A percentile compares a stretch with the other conserved stretches of the same genome.
Evolutionary conservation across 1,284 basidiomycete genomes (phyloP).

Genomic region (Gomphus sp.): DNA sequence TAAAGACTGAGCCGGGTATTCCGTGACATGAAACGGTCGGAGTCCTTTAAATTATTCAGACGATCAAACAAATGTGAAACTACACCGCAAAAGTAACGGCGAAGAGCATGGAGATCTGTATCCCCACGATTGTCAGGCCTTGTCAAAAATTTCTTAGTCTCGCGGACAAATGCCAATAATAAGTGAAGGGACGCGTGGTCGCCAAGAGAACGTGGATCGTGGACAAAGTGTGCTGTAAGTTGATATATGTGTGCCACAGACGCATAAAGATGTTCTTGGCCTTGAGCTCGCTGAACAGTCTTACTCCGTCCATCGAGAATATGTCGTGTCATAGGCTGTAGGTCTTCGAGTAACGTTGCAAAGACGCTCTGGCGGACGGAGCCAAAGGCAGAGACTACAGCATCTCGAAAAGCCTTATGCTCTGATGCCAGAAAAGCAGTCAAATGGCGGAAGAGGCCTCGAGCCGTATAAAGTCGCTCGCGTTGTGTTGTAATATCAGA

Average conservation of each 20-base stretch:
- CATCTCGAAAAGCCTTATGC: constrained; percentile 74
- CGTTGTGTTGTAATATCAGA: constrained; percentile 64
- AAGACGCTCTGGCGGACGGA: constrained; percentile 75
- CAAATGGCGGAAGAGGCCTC: constrained; percentile 78
- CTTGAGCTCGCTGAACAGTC: constrained; percentile 44
- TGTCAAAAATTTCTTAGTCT: constrained; percentile 71
- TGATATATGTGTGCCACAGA: constrained; percentile 88
- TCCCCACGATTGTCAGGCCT: constrained; percentile 68
- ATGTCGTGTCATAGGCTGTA: constrained; percentile 73
- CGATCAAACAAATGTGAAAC: constrained; percentile 82
- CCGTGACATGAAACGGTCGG: constrained; percentile 69
- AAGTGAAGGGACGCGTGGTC: constrained; percentile 70
- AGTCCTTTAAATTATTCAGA: constrained; percentile 60
- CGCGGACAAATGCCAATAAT: constrained; percentile 80
- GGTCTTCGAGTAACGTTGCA: constrained; percentile 75
- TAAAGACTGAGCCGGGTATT: constrained; percentile 78
- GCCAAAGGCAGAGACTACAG: constrained; percentile 82
- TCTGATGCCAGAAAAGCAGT: constrained; percentile 85
- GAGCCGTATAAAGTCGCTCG: constrained; percentile 68
- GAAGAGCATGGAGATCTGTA: constrained; percentile 72
- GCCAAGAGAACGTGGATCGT: constrained; percentile 59
- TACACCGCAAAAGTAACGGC: constrained; percentile 85
- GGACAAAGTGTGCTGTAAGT: constrained; percentile 73
- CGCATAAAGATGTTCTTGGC: constrained; percentile 78
- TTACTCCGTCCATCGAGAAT: constrained; percentile 68